Conservation (phyloP, 495 filamentous ascomycete genomes). For the Aspergillus coremiiformis region DNA sequence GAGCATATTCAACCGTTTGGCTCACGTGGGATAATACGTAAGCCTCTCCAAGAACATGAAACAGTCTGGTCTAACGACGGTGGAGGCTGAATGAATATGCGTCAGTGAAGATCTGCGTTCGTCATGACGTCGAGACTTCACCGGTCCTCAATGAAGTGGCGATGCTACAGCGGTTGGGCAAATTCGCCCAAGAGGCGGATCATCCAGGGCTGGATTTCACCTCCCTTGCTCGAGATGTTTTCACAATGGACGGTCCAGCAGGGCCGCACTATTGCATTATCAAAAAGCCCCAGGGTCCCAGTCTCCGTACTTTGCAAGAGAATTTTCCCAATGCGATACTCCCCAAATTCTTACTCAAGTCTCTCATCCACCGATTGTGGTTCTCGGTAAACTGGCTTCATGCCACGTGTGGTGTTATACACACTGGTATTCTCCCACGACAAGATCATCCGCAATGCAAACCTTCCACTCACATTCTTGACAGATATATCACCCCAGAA, state of each 20-base stretch:
- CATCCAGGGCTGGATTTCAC: slow-evolving; percentile 6
- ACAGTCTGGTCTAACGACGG: background rate
- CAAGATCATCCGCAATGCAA: too few relatives aligned
- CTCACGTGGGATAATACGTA: slow-evolving; percentile 33
- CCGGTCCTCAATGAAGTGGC: slow-evolving; percentile 14
- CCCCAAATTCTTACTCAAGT: slow-evolving; percentile 8
- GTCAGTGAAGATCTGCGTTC: slow-evolving; percentile 10
- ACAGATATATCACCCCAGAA: slow-evolving; percentile 15
- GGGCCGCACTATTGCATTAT: slow-evolving; percentile 12
- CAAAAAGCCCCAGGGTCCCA: slow-evolving; percentile 8
- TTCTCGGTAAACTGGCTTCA: slow-evolving; percentile 12
- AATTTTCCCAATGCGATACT: slow-evolving; percentile 4
- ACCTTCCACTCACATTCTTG: too few relatives aligned
- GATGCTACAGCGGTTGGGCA: slow-evolving; percentile 8
- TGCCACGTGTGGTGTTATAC: slow-evolving; percentile 8
- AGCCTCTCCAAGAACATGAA: background rate
- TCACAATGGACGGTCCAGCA: background rate
- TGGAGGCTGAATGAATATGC: slow-evolving; percentile 3
- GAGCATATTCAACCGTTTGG: slow-evolving; percentile 43
- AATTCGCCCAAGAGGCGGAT: background rate
- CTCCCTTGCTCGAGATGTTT: slow-evolving; percentile 9
- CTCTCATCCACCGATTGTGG: slow-evolving; percentile 9
- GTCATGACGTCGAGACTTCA: too few relatives aligned
- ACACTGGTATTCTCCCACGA: slow-evolving; percentile 5
- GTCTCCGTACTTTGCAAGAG: slow-evolving; percentile 8